phyloP scores from a whole-genome alignment of 345 rosid genomes.

The Boechera retrofracta region DNA sequence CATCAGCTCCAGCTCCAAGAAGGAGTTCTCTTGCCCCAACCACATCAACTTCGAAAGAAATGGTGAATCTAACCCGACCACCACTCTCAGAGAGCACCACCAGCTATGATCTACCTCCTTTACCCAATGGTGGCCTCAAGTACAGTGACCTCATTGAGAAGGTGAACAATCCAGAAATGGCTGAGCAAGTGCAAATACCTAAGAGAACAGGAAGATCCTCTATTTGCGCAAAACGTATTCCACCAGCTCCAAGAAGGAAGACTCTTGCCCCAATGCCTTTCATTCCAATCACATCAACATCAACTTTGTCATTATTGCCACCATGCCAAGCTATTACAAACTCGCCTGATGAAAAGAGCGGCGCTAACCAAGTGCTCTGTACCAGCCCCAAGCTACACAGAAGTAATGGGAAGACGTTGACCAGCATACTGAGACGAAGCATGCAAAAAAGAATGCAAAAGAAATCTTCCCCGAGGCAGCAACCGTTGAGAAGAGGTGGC shows the following conservation, averaged over 20 bases:
- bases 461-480: slow-evolving; percentile 57
- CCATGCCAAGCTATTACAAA: slow-evolving; percentile 36
- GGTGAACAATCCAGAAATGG: slow-evolving; percentile 73
- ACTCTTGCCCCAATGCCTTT: slow-evolving; percentile 58
- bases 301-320: slow-evolving; percentile 41
- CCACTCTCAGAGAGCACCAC: slow-evolving; percentile 51
- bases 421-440: slow-evolving; percentile 70
- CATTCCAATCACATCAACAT: slow-evolving; percentile 40
- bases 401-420: slow-evolving; percentile 61
- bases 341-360: slow-evolving; percentile 52
- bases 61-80: slow-evolving; percentile 46
- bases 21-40: slow-evolving; percentile 62
- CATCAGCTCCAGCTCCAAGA: slow-evolving; percentile 62
- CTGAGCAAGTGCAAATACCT: slow-evolving; percentile 57
- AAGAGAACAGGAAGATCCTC: slow-evolving; percentile 79
- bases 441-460: slow-evolving; percentile 62
- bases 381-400: slow-evolving; percentile 61
- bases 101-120: slow-evolving; percentile 50
- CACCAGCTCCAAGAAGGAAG: slow-evolving; percentile 57
- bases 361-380: slow-evolving; percentile 43
- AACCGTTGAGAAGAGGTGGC: slow-evolving; percentile 70
- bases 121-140: slow-evolving; percentile 51
- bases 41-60: slow-evolving; percentile 49
- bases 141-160: slow-evolving; percentile 62
- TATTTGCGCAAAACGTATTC: slow-evolving; percentile 56